A percentile compares a stretch with the other conserved stretches of the same genome.
Evolutionary conservation across 768 basidiomycete genomes (phyloP).

Genomic region (Leccinum arenicola): DNA sequence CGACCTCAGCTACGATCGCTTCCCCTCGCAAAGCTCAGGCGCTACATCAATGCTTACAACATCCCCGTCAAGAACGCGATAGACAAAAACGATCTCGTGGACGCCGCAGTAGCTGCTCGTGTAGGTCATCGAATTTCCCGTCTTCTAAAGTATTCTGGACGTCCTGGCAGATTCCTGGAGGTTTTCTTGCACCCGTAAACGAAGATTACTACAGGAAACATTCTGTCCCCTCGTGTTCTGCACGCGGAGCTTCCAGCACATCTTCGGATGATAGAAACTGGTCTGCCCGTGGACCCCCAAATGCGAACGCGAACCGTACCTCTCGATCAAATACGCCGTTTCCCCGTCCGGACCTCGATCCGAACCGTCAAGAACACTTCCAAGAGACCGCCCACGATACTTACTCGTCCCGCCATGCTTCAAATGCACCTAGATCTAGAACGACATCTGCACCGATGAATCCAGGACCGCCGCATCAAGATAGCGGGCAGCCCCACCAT

Average conservation of each 20-base stretch:
- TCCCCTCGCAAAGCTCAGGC: constrained; percentile 61
- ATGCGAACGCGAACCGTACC: constrained; percentile 6
- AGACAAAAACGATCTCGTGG: constrained; percentile 79
- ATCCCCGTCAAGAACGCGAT: constrained; percentile 60
- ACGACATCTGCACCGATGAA: constrained; percentile 22
- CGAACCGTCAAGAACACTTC: constrained; percentile 34
- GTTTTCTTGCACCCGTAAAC: constrained; percentile 56
- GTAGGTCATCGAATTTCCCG: constrained; percentile 39
- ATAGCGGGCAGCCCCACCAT: neutral
- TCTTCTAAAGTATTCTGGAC: neutral
- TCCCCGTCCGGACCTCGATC: constrained; percentile 62
- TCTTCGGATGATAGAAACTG: constrained; percentile 19
- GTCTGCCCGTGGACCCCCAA: constrained; percentile 11
- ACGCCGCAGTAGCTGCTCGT: constrained; percentile 48
- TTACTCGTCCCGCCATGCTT: constrained; percentile 16
- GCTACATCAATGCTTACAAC: constrained; percentile 68
- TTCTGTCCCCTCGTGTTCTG: constrained; percentile 21
- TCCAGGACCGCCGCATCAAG: constrained; percentile 9
- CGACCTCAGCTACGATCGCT: constrained; percentile 52
- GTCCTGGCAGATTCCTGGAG: constrained; percentile 46
- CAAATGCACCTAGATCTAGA: constrained; percentile 17
- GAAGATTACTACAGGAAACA: constrained; percentile 48
- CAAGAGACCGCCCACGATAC: constrained; percentile 11
- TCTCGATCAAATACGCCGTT: constrained; percentile 38
- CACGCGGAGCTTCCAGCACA: constrained; percentile 9